Conservation (phyloP, 345 rosid genomes). For the Citrus trifoliata region DNA sequence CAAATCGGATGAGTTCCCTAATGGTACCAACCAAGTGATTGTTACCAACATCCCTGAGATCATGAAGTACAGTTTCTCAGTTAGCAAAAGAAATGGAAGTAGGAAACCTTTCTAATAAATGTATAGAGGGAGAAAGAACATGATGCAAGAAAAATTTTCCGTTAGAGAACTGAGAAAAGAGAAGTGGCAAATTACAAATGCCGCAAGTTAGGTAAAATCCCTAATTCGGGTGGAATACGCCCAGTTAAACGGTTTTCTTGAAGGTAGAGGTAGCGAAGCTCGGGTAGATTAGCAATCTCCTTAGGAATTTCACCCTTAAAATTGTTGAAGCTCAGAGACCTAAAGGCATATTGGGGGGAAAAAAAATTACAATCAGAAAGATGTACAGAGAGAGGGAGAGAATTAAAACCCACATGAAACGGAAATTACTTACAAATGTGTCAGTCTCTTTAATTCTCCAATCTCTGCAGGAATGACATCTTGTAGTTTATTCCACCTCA, state of each 20-base stretch:
- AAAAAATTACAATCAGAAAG: neutral
- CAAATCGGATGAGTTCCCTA: constrained; percentile 82
- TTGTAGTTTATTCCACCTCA: constrained; percentile 95
- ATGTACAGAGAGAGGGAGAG: neutral
- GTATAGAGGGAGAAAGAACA: neutral
- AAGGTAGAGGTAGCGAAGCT: constrained; percentile 86
- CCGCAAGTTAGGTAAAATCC: constrained; percentile 64
- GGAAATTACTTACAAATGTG: constrained; percentile 68
- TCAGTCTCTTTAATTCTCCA: constrained; percentile 82
- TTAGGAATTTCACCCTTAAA: constrained; percentile 93
- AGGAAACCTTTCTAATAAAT: neutral
- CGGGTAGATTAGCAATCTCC: constrained; percentile 83
- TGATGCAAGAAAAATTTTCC: neutral
- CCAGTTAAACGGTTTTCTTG: constrained; percentile 92
- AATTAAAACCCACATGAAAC: neutral
- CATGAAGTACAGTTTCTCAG: neutral
- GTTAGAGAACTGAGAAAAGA: constrained; percentile 1
- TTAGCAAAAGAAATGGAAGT: neutral
- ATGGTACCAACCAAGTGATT: constrained; percentile 94
- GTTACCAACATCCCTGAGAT: constrained; percentile 83
- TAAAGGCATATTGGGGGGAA: constrained; percentile 21
- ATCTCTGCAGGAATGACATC: constrained; percentile 88
- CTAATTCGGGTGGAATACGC: constrained; percentile 78
- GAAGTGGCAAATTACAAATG: constrained; percentile 36
- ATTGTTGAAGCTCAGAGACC: constrained; percentile 89